Evolutionary conservation across 108 stramenopile species (phyloP).

Genomic region (Cyclostephanos invisitatus): DNA sequence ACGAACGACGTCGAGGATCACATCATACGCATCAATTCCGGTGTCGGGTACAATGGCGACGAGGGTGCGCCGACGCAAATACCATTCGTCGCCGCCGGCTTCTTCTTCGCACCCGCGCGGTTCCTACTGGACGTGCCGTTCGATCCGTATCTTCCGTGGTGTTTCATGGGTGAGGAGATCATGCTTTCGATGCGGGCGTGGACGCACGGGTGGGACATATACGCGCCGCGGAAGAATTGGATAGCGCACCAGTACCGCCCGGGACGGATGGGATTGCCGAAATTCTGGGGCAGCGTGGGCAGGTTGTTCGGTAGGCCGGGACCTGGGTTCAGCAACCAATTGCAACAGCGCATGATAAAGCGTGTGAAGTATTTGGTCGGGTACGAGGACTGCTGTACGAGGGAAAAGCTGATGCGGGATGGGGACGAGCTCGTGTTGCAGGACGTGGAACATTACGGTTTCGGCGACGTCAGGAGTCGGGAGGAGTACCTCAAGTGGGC

Average conservation of each 20-base stretch:
- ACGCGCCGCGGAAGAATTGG: slow-evolving; percentile 86
- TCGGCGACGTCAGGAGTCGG: slow-evolving; percentile 60
- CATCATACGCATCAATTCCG: slow-evolving; percentile 77
- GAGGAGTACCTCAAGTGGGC: slow-evolving; percentile 69
- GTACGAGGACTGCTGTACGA: slow-evolving; percentile 58
- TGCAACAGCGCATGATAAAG: slow-evolving; percentile 51
- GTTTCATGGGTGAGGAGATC: slow-evolving; percentile 99
- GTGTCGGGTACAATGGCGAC: slow-evolving; percentile 36
- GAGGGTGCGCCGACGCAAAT: slow-evolving; percentile 47
- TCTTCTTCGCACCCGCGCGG: slow-evolving; percentile 82
- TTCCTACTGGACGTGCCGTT: slow-evolving; percentile 89
- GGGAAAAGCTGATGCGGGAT: slow-evolving; percentile 46
- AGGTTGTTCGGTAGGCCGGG: slow-evolving; percentile 67
- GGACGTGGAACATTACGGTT: slow-evolving; percentile 62
- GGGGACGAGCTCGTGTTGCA: slow-evolving; percentile 56
- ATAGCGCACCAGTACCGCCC: slow-evolving; percentile 93
- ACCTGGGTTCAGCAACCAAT: slow-evolving; percentile 51
- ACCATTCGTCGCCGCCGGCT: slow-evolving; percentile 90
- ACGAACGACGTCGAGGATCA: slow-evolving; percentile 66
- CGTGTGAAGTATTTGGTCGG: slow-evolving; percentile 76
- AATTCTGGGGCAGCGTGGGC: slow-evolving; percentile 95
- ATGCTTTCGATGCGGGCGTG: slow-evolving; percentile 79
- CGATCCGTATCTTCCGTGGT: slow-evolving; percentile 94
- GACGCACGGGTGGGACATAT: slow-evolving; percentile 94
- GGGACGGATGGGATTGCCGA: slow-evolving; percentile 82